Evolutionary conservation across 106 monocot species (phyloP), one percentile per base, ranked within the genome.

Genomic region (Dendrobium huoshanense): DNA sequence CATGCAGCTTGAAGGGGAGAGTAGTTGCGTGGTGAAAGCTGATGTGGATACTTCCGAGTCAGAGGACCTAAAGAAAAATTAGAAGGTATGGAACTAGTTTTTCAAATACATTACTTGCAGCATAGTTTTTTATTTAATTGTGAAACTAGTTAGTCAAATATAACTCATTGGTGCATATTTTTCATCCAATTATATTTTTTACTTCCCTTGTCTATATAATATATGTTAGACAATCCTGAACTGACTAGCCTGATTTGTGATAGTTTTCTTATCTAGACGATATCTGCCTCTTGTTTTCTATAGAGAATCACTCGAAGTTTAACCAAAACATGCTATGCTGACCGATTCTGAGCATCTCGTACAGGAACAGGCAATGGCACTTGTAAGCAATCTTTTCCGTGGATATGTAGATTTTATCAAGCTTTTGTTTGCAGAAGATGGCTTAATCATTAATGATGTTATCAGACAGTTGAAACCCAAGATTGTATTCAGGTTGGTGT

Each of bases 331-430:
- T 44, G 7, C 55, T 73, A 73, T 80, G 40, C 41, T 90, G 9
- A 24, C 89, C 94, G 97, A 94, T 89, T 67, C 87, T 51, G 97
- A 98, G 80, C 42, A 77, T 85, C 78, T 75, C 25, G 81, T 98
- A 77, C 95, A 95, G 81, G 91, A 93, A 77, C 93, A 95, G 73
- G 86, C 94, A 9, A 79, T 98, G 83, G 94, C 88, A 48, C 85
- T 98, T 10, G 85, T 86, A 24, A 59, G 88, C 54, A 94, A 94
- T 85, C 83, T 98, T 33, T 55, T 89, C 41, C 84, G 87, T 91
- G 91, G 94, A 78, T 87, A 76, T 81, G 68, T 59, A 64, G 86
- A 88, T 47, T 79, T 77, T 67, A 82, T 88, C 61, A 77, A 85
- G 0, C 77, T 75, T 77, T 59, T 88, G 1, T 82, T 92, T 82